phyloP scores from a whole-genome alignment of 164 flowering plant genomes.

The Buxus sempervirens region DNA sequence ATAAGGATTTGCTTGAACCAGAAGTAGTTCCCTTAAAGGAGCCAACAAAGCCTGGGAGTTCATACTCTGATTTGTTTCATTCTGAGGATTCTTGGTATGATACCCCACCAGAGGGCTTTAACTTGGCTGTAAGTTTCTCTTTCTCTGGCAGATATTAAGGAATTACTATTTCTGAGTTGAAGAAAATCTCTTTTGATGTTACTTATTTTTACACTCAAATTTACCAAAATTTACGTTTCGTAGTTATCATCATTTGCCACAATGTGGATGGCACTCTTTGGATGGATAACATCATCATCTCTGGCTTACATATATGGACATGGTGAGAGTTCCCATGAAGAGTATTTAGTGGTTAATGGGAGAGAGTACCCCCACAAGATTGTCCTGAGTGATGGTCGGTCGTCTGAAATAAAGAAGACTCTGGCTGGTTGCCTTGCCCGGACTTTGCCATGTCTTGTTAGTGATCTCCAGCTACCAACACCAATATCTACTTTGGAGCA shows the following conservation, averaged over 20 bases:
- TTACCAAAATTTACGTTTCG: not conserved
- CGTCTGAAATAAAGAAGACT: slow-evolving; percentile 78
- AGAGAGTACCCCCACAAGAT: slow-evolving; percentile 65
- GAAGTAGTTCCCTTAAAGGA: slow-evolving; percentile 38
- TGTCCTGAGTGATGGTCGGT: slow-evolving; percentile 59
- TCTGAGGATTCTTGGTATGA: slow-evolving; percentile 78
- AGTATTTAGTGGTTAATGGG: slow-evolving; percentile 60
- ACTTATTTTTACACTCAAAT: not conserved
- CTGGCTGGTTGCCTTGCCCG: slow-evolving; percentile 68
- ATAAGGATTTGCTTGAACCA: slow-evolving; percentile 29
- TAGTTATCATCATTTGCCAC: slow-evolving; percentile 84
- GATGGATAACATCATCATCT: slow-evolving; percentile 86
- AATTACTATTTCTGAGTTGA: not conserved
- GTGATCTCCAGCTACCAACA: slow-evolving; percentile 51
- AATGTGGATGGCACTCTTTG: slow-evolving; percentile 81
- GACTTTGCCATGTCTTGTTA: slow-evolving; percentile 58
- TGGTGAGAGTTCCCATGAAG: slow-evolving; percentile 63
- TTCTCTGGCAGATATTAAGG: not conserved
- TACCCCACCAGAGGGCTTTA: slow-evolving; percentile 76
- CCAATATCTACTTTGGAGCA: slow-evolving; percentile 66
- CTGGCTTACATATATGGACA: slow-evolving; percentile 84
- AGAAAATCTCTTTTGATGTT: not conserved
- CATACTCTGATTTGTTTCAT: slow-evolving; percentile 44
- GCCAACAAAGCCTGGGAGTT: slow-evolving; percentile 52
- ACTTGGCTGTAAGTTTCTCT: slow-evolving; percentile 49